A percentile compares a stretch with the other conserved stretches of the same genome.
These are phyloP conservation scores for Tetrahymena thermophila DNA, from an alignment of 73 alveolate genomes.

Conservation along the genomic window DNA sequence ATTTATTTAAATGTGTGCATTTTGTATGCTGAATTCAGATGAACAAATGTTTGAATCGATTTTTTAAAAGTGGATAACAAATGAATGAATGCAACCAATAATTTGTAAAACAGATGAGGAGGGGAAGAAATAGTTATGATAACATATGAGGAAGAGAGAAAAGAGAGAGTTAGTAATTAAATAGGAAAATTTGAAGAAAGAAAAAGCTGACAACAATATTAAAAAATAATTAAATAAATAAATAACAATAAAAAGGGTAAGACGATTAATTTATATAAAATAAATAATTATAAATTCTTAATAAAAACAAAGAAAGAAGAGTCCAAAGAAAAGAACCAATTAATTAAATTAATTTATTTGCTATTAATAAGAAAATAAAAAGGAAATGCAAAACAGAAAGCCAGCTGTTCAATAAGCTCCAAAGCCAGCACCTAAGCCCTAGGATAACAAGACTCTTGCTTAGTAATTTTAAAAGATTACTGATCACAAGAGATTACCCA, in stretches of 20 bases:
- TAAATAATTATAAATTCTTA: background rate
- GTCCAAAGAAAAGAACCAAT: background rate
- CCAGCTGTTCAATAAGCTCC: background rate
- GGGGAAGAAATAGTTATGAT: background rate
- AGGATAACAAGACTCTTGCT: background rate
- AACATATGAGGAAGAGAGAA: background rate
- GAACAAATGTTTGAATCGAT: background rate
- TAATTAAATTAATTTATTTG: background rate
- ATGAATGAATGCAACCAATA: background rate
- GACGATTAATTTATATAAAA: background rate
- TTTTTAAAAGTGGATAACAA: background rate
- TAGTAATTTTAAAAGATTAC: conserved; percentile 12
- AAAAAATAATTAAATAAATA: background rate
- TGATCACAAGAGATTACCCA: conserved; percentile 42
- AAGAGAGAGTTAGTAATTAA: background rate
- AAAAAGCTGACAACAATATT: background rate
- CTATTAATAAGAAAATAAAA: background rate
- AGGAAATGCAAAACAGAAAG: background rate
- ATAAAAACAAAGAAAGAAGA: background rate
- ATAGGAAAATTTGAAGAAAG: background rate
- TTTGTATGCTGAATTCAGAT: background rate
- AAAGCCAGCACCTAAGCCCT: background rate
- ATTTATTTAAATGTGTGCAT: background rate
- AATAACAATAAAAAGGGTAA: background rate
- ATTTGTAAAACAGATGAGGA: background rate